phyloP scores from a whole-genome alignment of 495 filamentous ascomycete genomes.

The Lepidopterella palustris region DNA sequence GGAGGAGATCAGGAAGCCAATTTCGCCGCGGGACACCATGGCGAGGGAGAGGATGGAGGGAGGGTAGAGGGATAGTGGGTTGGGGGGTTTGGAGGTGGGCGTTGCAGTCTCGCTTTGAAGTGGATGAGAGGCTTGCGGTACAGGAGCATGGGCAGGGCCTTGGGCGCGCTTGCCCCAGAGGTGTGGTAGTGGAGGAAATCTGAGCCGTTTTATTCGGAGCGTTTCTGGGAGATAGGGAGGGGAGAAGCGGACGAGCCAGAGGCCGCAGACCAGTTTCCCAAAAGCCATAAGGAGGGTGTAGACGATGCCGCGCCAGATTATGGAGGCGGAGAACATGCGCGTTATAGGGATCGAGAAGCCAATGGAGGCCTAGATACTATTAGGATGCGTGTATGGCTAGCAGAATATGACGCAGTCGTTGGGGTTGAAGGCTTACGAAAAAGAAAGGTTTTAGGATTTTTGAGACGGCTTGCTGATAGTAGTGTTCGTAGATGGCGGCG shows the following conservation, averaged over 20 bases:
- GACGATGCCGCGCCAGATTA: conserved; percentile 66
- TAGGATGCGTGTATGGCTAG: not conserved
- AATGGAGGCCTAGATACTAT: conserved; percentile 55
- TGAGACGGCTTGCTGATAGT: conserved; percentile 46
- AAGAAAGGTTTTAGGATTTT: conserved; percentile 65
- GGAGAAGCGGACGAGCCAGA: conserved; percentile 55
- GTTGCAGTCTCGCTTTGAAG: not conserved
- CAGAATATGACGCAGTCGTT: not conserved
- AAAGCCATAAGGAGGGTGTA: conserved; percentile 65
- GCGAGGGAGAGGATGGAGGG: conserved; percentile 52
- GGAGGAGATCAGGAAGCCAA: conserved; percentile 71
- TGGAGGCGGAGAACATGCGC: conserved; percentile 54
- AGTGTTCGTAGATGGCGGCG: conserved; percentile 47
- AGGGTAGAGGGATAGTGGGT: conserved; percentile 54
- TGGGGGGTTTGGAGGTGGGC: conserved; percentile 28
- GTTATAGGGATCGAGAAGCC: conserved; percentile 74
- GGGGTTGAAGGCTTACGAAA: conserved; percentile 43
- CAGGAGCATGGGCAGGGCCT: not conserved
- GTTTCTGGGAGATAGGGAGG: not conserved
- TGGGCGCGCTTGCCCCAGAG: conserved; percentile 18
- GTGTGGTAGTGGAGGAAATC: conserved; percentile 12
- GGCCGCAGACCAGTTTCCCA: conserved; percentile 56
- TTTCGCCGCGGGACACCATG: conserved; percentile 74
- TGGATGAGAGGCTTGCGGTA: not conserved
- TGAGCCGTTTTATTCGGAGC: not conserved